Percentiles rank a stretch among this genome's conserved stretches.
phyloP scores from a whole-genome alignment of 225 moss, liverwort and hornwort species.

The Antitrichia curtipendula region DNA sequence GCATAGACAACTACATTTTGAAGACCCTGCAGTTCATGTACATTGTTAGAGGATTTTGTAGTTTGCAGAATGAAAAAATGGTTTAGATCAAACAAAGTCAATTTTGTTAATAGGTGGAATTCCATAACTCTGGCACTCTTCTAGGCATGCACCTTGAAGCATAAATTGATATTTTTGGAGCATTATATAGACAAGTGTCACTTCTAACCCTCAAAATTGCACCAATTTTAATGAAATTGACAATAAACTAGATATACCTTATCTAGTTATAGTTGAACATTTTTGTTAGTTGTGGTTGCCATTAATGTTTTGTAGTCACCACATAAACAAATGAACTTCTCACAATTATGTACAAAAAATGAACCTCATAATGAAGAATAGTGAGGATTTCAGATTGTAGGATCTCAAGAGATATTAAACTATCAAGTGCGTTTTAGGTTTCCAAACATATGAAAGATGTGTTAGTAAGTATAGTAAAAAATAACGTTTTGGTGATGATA shows the following conservation, averaged over 20 bases:
- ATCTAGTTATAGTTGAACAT: background rate
- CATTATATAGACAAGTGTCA: background rate
- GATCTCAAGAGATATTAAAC: background rate
- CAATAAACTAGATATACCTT: background rate
- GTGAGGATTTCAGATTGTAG: background rate
- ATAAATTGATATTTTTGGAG: background rate
- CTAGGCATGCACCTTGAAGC: too few species aligned
- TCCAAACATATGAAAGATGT: background rate
- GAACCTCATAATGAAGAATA: background rate
- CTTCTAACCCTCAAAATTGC: background rate
- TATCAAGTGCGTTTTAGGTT: background rate
- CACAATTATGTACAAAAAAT: background rate
- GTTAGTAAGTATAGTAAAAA: background rate
- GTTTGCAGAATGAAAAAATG: background rate
- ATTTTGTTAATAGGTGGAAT: background rate
- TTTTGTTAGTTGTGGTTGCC: background rate
- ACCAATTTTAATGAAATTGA: background rate
- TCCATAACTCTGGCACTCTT: background rate
- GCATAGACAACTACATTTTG: conserved; percentile 49
- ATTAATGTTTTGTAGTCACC: background rate
- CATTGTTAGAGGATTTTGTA: background rate
- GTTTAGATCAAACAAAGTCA: background rate
- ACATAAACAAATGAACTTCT: background rate
- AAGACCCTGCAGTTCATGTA: conserved; percentile 32
- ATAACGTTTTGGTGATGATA: background rate